Conservation (phyloP, 2,329 filamentous ascomycete genomes). For the Xylariaceae sp. region DNA sequence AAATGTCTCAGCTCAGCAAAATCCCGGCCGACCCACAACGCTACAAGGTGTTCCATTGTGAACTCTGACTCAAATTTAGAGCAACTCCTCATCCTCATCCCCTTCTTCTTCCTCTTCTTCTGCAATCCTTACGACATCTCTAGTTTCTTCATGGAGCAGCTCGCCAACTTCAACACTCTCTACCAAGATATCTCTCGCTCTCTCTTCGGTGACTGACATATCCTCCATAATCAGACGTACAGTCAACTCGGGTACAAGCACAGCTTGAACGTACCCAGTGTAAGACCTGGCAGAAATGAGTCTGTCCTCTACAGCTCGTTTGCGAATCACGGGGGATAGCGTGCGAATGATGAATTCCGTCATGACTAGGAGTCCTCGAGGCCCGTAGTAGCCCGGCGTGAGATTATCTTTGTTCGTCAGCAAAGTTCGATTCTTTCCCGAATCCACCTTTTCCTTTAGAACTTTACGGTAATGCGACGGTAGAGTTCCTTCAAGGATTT, state of each 20-base stretch:
- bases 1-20: background rate
- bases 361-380: conserved; percentile 74
- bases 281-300: conserved; percentile 72
- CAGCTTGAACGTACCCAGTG: conserved; percentile 73
- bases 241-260: conserved; percentile 76
- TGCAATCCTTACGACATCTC: conserved; percentile 55
- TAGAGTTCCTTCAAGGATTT: conserved; percentile 63
- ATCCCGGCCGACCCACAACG: background rate
- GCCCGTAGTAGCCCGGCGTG: conserved; percentile 84
- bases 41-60: background rate
- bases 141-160: conserved; percentile 69
- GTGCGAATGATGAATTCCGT: conserved; percentile 69
- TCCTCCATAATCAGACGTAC: conserved; percentile 64
- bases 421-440: conserved; percentile 66
- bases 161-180: conserved; percentile 73
- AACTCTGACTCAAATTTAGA: background rate
- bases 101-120: conserved; percentile 36
- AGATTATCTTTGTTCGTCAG: conserved; percentile 64
- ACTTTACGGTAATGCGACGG: conserved; percentile 66
- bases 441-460: conserved; percentile 61
- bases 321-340: conserved; percentile 66
- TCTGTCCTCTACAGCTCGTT: conserved; percentile 67
- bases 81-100: no score
- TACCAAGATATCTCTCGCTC: conserved; percentile 63
- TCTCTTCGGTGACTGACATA: conserved; percentile 52